Evolutionary conservation across 176 grass and related monocot genomes (phyloP).

Genomic region (Luzula sylvatica): DNA sequence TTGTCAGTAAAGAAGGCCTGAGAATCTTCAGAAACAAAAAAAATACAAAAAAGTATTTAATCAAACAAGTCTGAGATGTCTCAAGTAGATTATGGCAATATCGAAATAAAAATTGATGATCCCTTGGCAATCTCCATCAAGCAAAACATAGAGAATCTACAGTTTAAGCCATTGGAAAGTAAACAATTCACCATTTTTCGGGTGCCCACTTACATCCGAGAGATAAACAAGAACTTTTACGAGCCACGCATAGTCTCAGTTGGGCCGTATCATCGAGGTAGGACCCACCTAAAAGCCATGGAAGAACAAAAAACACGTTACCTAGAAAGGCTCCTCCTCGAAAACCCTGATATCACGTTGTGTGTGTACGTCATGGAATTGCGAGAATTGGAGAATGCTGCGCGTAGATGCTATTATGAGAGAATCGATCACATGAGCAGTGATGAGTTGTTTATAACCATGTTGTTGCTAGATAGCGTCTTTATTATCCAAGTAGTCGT

Average conservation of each 20-base stretch:
- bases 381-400: background rate
- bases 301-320: conserved; percentile 9
- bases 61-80: background rate
- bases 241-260: conserved; percentile 15
- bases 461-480: conserved; percentile 8
- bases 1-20: too few relatives aligned
- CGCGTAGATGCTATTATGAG: conserved; percentile 8
- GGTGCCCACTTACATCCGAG: conserved; percentile 3
- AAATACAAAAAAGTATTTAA: too few relatives aligned
- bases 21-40: too few relatives aligned
- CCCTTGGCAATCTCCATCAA: background rate
- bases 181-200: conserved; percentile 5
- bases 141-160: background rate
- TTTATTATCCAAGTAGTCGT: conserved; percentile 13
- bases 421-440: background rate
- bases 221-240: conserved; percentile 6
- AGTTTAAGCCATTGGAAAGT: background rate
- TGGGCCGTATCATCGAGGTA: background rate
- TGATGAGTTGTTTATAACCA: conserved; percentile 1
- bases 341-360: background rate
- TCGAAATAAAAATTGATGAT: background rate
- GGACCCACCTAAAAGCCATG: conserved; percentile 2
- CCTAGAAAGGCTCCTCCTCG: background rate
- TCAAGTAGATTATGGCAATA: background rate
- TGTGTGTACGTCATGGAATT: background rate